Evolutionary conservation across 176 grass and related monocot genomes (phyloP), one percentile per base, ranked within the genome.

Genomic region (Puya raimondii): DNA sequence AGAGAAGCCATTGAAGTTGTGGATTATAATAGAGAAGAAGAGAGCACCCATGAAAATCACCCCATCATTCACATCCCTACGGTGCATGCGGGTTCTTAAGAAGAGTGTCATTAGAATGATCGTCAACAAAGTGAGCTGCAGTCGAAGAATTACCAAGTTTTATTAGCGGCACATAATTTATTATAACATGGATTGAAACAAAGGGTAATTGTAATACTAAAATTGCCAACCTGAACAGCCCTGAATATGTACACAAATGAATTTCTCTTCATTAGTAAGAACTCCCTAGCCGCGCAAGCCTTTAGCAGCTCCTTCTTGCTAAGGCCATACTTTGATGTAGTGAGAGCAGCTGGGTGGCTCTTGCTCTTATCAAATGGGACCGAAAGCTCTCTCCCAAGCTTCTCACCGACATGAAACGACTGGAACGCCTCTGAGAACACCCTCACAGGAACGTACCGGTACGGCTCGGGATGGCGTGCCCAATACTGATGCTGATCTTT

Each of bases 1-100:
- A 1, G 88, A 81, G 72, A 91, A 87, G 23, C 88, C 88, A 22
- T 87, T 91, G 58, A 91, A 91, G 72, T 87, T 79, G 75, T 74
- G 68, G 0, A 75, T 75, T 1, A 79, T 16, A 66, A 91, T n/a
- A n/a, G 51, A 17, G 15, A 91, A 85, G 75, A 87, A 91, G 16
- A 91, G 65, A 49, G 88, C 88, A 10, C 88, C 88, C 22, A 91
- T 10, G 56, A 77, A 91, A 11, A 85, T 75, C 2, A 68, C 80
- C 9, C 81, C 88, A 14, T 85, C 79, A 23, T 47, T 70, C 65
- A 20, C 16, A 12, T 72, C 57, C 7, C 73, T 22, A 47, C 73
- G 88, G 72, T 84, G 85, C 88, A 91, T 91, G 11, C 76, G 74
- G 2, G 85, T 91, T 17, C 88, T 78, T 11, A 87, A 68, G 73